Conservation (phyloP, 129 eudicot species). For the Gnaphalium uliginosum region DNA sequence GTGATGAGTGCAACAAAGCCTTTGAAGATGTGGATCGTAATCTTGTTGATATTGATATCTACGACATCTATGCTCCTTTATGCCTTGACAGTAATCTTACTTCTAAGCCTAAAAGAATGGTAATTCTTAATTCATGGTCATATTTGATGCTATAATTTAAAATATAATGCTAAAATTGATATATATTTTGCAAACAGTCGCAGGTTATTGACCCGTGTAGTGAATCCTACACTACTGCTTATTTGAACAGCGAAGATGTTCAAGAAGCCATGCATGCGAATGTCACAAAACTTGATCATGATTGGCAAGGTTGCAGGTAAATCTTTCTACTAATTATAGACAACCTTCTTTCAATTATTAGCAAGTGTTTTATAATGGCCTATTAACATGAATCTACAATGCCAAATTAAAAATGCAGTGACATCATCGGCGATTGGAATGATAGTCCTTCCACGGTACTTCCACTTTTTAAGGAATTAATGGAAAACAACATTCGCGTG, state of each 20-base stretch:
- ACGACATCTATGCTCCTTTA: conserved; percentile 75
- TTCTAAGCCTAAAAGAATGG: conserved; percentile 52
- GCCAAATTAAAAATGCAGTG: conserved; percentile 39
- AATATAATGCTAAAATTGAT: conserved; percentile 14
- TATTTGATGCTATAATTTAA: background rate
- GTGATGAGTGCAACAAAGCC: conserved; percentile 44
- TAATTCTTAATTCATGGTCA: conserved; percentile 28
- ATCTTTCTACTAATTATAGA: background rate
- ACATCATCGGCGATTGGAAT: conserved; percentile 43
- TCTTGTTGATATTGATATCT: conserved; percentile 41
- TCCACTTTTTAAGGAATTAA: conserved; percentile 68
- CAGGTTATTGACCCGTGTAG: conserved; percentile 56
- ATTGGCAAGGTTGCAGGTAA: conserved; percentile 84
- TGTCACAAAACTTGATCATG: conserved; percentile 59
- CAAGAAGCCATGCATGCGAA: conserved; percentile 91
- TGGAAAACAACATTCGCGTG: conserved; percentile 65
- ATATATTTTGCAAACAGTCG: background rate
- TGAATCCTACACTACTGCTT: conserved; percentile 53
- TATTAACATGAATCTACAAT: background rate
- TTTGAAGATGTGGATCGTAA: background rate
- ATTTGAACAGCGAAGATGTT: conserved; percentile 68
- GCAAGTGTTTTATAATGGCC: background rate
- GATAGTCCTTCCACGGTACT: conserved; percentile 76
- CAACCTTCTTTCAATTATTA: background rate
- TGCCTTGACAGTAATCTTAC: conserved; percentile 53